A percentile compares a stretch with the other conserved stretches of the same genome.
phyloP scores from a whole-genome alignment of 1,284 basidiomycete species.

The Rhodotorula sp. region DNA sequence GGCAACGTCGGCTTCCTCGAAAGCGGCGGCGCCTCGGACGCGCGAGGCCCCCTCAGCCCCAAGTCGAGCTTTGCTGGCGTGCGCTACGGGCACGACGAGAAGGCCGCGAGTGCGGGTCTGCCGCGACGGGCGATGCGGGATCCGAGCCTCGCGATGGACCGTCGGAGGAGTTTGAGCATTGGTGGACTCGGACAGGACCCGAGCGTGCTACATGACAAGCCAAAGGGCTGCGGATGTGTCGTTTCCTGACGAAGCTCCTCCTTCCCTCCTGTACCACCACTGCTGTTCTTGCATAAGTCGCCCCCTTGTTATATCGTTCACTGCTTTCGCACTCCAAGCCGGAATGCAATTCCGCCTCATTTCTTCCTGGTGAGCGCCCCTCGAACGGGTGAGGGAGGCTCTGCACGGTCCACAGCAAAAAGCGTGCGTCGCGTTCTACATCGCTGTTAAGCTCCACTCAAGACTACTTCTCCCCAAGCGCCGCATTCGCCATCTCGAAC shows the following conservation, averaged over 20 bases:
- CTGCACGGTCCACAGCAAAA: no score
- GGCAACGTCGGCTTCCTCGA: constrained; percentile 26
- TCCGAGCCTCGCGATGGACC: constrained; percentile 23
- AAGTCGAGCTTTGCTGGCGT: background rate
- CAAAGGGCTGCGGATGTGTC: constrained; percentile 21
- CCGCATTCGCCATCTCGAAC: background rate
- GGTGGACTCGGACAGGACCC: constrained; percentile 32
- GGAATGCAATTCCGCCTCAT: no score
- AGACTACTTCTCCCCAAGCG: background rate
- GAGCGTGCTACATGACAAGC: background rate
- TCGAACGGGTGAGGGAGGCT: no score
- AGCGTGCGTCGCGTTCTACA: background rate
- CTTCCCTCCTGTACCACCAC: background rate
- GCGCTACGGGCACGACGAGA: constrained; percentile 15
- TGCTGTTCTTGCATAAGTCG: background rate
- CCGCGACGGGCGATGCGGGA: constrained; percentile 2
- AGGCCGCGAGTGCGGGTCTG: background rate
- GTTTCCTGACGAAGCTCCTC: background rate
- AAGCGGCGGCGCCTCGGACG: background rate
- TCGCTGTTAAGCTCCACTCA: no score
- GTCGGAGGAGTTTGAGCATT: constrained; percentile 22
- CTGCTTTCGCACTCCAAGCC: background rate
- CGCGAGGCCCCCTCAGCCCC: background rate
- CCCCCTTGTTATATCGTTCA: background rate
- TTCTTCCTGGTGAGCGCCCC: no score